A percentile compares a stretch with the other conserved stretches of the same genome.
These are phyloP conservation scores for Aureobasidium sp. DNA, from an alignment of 2,329 filamentous ascomycete genomes.

Conservation along the genomic window DNA sequence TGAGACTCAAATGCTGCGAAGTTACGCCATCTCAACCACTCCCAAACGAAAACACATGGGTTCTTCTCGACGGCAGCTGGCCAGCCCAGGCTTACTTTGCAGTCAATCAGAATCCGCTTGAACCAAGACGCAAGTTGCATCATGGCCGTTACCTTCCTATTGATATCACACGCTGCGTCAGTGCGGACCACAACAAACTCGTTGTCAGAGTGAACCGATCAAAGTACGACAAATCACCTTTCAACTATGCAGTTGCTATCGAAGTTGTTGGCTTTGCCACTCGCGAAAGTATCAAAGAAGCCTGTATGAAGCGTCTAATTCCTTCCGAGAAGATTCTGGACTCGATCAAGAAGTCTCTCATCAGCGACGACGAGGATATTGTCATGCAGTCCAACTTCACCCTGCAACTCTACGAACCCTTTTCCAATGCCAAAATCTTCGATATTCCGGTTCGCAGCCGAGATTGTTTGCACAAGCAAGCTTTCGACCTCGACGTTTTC, in stretches of 20 bases:
- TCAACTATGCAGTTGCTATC: slow-evolving; percentile 58
- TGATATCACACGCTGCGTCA: slow-evolving; percentile 60
- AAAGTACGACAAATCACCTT: slow-evolving; percentile 30
- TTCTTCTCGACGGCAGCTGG: slow-evolving; percentile 59
- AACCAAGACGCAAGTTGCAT: slow-evolving; percentile 61
- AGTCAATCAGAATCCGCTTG: slow-evolving; percentile 52
- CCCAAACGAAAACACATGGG: slow-evolving; percentile 51
- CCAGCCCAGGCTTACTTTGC: slow-evolving; percentile 62
- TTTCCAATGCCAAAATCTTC: slow-evolving; percentile 48
- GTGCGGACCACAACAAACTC: slow-evolving; percentile 55
- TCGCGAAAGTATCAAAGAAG: slow-evolving; percentile 33
- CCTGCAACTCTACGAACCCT: slow-evolving; percentile 43
- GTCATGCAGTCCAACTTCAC: slow-evolving; percentile 35
- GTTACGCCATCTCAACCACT: slow-evolving; percentile 23
- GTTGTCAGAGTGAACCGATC: slow-evolving; percentile 43
- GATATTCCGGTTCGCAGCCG: slow-evolving; percentile 63
- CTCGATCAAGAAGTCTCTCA: slow-evolving; percentile 50
- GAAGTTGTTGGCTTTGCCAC: slow-evolving; percentile 58
- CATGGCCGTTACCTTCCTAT: slow-evolving; percentile 69
- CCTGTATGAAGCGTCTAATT: slow-evolving; percentile 33
- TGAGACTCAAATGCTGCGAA: slow-evolving; percentile 63
- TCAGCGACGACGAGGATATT: slow-evolving; percentile 40
- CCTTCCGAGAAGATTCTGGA: slow-evolving; percentile 45
- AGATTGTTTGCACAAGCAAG: slow-evolving; percentile 70
- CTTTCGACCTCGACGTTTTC: slow-evolving; percentile 83